phyloP scores from a whole-genome alignment of 2,329 filamentous ascomycete species.

The Lecanosticta acicola region DNA sequence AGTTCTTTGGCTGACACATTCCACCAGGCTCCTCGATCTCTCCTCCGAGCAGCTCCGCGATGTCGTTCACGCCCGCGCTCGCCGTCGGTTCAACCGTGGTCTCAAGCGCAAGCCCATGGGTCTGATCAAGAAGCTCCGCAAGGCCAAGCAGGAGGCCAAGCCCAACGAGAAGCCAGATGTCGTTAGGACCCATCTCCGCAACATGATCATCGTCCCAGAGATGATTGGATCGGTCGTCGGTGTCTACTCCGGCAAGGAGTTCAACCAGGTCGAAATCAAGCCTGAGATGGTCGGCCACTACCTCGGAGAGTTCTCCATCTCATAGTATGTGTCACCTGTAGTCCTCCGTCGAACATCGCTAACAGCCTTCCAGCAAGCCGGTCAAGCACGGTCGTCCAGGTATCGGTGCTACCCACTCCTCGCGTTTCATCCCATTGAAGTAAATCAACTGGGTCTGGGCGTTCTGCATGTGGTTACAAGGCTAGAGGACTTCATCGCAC shows the following conservation, averaged over 20 bases:
- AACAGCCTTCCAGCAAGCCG: conserved; percentile 70
- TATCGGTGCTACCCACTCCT: conserved; percentile 99
- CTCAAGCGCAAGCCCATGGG: conserved; percentile 99
- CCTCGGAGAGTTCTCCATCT: conserved; percentile 98
- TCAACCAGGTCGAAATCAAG: conserved; percentile 99
- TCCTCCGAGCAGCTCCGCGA: conserved; percentile 97
- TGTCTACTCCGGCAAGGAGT: conserved; percentile 99
- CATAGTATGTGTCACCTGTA: conserved; percentile 68
- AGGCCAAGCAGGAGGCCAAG: conserved; percentile 97
- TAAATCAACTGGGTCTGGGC: conserved; percentile 44
- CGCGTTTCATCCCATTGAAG: conserved; percentile 99
- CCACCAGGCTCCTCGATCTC: conserved; percentile 86
- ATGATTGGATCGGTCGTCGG: conserved; percentile 99
- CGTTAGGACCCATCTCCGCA: conserved; percentile 98
- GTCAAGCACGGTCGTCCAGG: conserved; percentile 99
- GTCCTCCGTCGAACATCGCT: conserved; percentile 34
- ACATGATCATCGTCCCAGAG: conserved; percentile 99
- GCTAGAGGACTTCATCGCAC: background rate
- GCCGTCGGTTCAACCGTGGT: conserved; percentile 98
- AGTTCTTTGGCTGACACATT: conserved; percentile 10
- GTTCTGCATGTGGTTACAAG: conserved; percentile 7
- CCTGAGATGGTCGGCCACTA: conserved; percentile 99
- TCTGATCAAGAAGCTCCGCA: conserved; percentile 99
- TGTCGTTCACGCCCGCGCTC: conserved; percentile 98
- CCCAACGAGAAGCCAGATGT: conserved; percentile 99